Conservation (phyloP, 805 yeast genomes). For the Jamesozyma jinghongensis region DNA sequence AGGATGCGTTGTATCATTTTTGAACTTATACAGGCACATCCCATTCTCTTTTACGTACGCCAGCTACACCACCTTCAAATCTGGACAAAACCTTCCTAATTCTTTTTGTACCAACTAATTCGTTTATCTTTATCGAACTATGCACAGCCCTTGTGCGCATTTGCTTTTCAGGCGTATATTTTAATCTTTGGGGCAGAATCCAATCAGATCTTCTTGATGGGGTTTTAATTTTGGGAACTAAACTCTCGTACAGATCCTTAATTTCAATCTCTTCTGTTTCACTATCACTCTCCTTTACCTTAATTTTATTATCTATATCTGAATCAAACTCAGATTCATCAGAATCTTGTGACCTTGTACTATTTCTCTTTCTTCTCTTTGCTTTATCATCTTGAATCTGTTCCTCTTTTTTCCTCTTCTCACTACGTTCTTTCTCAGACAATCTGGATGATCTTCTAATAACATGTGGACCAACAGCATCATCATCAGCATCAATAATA, state of each 20-base stretch:
- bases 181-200: slow-evolving; percentile 24
- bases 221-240: slow-evolving; percentile 22
- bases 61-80: slow-evolving; percentile 30
- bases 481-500: slow-evolving; percentile 1
- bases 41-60: slow-evolving; percentile 20
- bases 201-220: slow-evolving; percentile 32
- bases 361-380: not conserved
- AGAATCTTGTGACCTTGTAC: too few relatives aligned
- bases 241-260: slow-evolving; percentile 22
- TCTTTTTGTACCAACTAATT: slow-evolving; percentile 17
- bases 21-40: not conserved
- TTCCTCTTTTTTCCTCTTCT: slow-evolving; percentile 4
- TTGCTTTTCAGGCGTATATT: slow-evolving; percentile 29
- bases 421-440: slow-evolving; percentile 5
- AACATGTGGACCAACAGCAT: not conserved
- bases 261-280: slow-evolving; percentile 8
- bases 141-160: slow-evolving; percentile 26
- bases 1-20: too few relatives aligned
- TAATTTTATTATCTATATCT: not conserved
- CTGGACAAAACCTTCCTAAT: slow-evolving; percentile 22
- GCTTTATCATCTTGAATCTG: not conserved
- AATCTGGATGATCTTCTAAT: slow-evolving; percentile 11
- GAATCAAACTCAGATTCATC: not conserved
- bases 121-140: slow-evolving; percentile 26
- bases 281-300: not conserved